phyloP scores from a whole-genome alignment of 305 asterid species.

The Solanum aculeatissimum region DNA sequence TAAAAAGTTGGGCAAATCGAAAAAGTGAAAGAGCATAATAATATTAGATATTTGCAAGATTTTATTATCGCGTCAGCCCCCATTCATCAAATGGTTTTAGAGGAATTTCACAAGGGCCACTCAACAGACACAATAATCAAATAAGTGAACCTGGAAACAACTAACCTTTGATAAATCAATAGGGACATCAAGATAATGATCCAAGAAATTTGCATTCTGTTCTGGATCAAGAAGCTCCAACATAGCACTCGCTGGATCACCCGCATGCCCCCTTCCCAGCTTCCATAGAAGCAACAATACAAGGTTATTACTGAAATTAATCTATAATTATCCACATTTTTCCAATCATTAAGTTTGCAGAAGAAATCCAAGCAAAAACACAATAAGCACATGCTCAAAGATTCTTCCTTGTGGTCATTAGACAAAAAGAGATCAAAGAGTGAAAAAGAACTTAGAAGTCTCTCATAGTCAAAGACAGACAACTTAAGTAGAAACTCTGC shows the following conservation, averaged over 20 bases:
- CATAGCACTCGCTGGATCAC: conserved; percentile 99
- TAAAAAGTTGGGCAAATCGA: neutral
- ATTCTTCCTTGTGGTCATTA: neutral
- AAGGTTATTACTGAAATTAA: neutral
- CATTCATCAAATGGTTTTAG: neutral
- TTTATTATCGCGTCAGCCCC: neutral
- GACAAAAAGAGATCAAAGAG: neutral
- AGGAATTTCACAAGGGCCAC: neutral
- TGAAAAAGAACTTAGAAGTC: neutral
- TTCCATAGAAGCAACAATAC: conserved; percentile 25
- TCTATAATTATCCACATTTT: neutral
- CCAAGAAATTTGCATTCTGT: conserved; percentile 97
- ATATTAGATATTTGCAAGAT: neutral
- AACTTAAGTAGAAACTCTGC: neutral
- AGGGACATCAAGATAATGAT: conserved; percentile 97
- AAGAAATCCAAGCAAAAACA: neutral
- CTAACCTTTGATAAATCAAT: conserved; percentile 97
- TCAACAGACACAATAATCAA: neutral
- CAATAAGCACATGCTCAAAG: neutral
- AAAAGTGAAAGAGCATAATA: neutral
- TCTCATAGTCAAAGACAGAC: neutral
- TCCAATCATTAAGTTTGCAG: neutral
- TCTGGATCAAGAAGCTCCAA: conserved; percentile 98
- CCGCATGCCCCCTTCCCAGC: conserved; percentile 98
- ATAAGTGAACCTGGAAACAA: neutral